Evolutionary conservation across 345 rosid genomes (phyloP).

Genomic region (Theobroma cacao): DNA sequence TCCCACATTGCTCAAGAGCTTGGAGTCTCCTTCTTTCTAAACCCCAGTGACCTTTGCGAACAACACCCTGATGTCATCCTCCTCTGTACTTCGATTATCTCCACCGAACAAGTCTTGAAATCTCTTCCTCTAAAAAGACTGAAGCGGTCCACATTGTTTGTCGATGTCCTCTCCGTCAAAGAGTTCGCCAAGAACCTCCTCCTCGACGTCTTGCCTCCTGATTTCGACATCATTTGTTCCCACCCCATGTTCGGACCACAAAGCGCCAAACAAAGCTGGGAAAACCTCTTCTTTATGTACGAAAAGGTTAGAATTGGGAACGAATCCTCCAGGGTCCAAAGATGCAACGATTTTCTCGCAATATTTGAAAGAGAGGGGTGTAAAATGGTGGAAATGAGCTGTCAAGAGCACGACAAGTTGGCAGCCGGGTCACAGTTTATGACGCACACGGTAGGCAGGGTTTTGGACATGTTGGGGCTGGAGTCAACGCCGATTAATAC

Average conservation of each 20-base stretch:
- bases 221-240: conserved; percentile 64
- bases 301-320: conserved; percentile 63
- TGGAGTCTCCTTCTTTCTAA: conserved; percentile 49
- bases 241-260: conserved; percentile 85
- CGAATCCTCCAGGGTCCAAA: conserved; percentile 30
- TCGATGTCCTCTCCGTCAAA: conserved; percentile 74
- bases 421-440: conserved; percentile 52
- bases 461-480: conserved; percentile 42
- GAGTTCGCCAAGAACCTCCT: conserved; percentile 53
- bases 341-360: conserved; percentile 36
- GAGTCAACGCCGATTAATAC: conserved; percentile 54
- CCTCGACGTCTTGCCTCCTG: conserved; percentile 39
- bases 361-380: conserved; percentile 45
- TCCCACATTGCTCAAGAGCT: conserved; percentile 35
- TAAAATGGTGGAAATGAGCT: conserved; percentile 56
- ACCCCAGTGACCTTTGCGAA: conserved; percentile 44
- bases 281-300: conserved; percentile 43
- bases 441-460: conserved; percentile 51
- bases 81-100: conserved; percentile 61
- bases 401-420: conserved; percentile 43
- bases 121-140: conserved; percentile 55
- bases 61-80: conserved; percentile 57
- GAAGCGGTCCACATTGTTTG: conserved; percentile 57
- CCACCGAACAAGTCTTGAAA: conserved; percentile 44
- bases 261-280: conserved; percentile 55